Base-by-base conservation (phyloP, 805 yeast genomes). In the Saccharomycopsis sp. region DNA sequence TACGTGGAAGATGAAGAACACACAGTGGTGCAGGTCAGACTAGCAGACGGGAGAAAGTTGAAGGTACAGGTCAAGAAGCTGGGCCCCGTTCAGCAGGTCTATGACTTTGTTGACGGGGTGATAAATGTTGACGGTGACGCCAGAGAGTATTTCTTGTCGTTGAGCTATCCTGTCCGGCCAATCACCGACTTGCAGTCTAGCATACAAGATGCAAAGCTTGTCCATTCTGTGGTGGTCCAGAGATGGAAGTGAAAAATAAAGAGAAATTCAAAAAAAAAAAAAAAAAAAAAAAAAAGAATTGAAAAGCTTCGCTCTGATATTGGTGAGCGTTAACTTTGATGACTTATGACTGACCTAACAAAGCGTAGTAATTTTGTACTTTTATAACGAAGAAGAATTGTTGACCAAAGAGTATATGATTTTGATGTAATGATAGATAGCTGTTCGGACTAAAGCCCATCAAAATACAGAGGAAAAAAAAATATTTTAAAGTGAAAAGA, bases 191-290 rank as follows among this genome's bases (percentile, higher is more conserved):
- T 67, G 33, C 64, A 62, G 8, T 55, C 67, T 29, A 71, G 81
- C 2, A 74, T 89, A 36, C 73, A 70, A 42, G 86, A 77, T 21
- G 92, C 94, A 4, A 85, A 85, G 25, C 65, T 86, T 48, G 70
- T 72, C 38, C 84, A 84, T 51, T 74, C 96, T 2, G 95, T 85
- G n/a, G 77, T 88, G 22, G 85, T 88, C 13, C 96, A 86, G 60
- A 78, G 92, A 63, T 83, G 94, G 92, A 67, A 17, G 15, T 39
- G 33, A 30, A n/a, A 25, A 23, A 15, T 23, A 4, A 34, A n/a
- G 2, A 9, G 10, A 4, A 34, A 21, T 21, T 4, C n/a, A 21
- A n/a, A n/a, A n/a, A n/a, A n/a, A n/a, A n/a, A n/a, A n/a, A n/a
- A n/a, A n/a, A n/a, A n/a, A n/a, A n/a, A n/a, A n/a, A n/a, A n/a